These are phyloP conservation scores for Cladophialophora psammophila DNA, from an alignment of 2,329 filamentous ascomycete species.

Conservation along the genomic window DNA sequence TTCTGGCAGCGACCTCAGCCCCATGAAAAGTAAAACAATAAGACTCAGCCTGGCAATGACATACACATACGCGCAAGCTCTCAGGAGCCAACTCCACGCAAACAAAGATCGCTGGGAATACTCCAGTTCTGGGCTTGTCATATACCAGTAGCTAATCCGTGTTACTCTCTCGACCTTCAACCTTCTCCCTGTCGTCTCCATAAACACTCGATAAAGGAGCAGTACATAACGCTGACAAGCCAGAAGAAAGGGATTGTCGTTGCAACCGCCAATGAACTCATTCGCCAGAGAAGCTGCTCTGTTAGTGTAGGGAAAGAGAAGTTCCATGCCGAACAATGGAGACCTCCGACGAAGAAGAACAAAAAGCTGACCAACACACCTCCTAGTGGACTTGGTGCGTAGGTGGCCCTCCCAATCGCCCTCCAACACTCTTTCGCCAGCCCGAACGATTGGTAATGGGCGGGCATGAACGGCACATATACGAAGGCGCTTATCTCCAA, in stretches of 20 bases:
- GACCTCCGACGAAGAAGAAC: not conserved
- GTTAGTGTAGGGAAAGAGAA: not conserved
- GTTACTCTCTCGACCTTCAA: not conserved
- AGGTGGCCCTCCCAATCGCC: not conserved
- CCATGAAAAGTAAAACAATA: not conserved
- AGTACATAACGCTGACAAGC: not conserved
- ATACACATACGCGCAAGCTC: not conserved
- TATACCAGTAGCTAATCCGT: not conserved
- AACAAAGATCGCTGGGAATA: not conserved
- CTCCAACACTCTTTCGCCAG: not conserved
- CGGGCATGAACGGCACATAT: not conserved
- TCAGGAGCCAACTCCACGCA: not conserved
- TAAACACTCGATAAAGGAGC: not conserved
- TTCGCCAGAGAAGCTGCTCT: not conserved
- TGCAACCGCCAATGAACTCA: not conserved
- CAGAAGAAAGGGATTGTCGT: not conserved
- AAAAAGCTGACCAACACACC: not conserved
- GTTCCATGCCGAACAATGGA: not conserved
- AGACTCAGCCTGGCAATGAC: not conserved
- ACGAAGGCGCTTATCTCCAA: too few relatives aligned
- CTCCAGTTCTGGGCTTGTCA: not conserved
- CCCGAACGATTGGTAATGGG: not conserved
- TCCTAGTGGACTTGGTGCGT: not conserved
- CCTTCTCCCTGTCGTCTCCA: not conserved
- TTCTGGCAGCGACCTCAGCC: too few relatives aligned